phyloP scores from a whole-genome alignment of 129 eudicot species.

The Tagetes patula region DNA sequence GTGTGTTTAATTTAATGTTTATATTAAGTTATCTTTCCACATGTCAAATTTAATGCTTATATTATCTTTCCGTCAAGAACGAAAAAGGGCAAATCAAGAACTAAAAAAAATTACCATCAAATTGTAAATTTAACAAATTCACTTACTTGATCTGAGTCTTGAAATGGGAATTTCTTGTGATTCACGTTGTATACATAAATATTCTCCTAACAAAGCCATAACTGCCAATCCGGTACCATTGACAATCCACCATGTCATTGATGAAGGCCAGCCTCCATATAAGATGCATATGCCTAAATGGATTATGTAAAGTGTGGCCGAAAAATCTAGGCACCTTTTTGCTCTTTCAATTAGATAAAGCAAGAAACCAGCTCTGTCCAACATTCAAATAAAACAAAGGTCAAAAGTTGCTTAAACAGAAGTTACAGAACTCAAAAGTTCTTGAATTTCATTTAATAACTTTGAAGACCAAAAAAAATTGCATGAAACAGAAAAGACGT shows the following conservation, averaged over 20 bases:
- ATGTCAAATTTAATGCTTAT: not conserved
- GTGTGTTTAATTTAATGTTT: too few species aligned
- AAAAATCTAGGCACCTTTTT: conserved; percentile 87
- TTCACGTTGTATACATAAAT: conserved; percentile 81
- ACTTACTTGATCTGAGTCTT: conserved; percentile 86
- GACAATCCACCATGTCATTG: conserved; percentile 96
- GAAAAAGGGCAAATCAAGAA: not conserved
- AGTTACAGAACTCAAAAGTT: conserved; percentile 18
- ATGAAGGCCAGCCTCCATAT: conserved; percentile 98
- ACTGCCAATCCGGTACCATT: conserved; percentile 74
- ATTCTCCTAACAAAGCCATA: conserved; percentile 93
- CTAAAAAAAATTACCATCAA: not conserved
- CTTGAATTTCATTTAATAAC: conserved; percentile 6
- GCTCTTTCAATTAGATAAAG: conserved; percentile 90
- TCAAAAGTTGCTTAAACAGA: conserved; percentile 15
- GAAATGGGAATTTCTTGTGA: conserved; percentile 73
- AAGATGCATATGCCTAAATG: conserved; percentile 74
- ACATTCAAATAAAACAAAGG: conserved; percentile 11
- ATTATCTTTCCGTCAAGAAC: not conserved
- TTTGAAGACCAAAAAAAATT: conserved; percentile 2
- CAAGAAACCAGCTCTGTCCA: conserved; percentile 79
- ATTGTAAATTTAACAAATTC: not conserved
- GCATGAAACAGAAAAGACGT: not conserved
- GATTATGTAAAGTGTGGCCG: conserved; percentile 82
- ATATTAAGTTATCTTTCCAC: too few species aligned